phyloP scores from a whole-genome alignment of 2,329 filamentous ascomycete species.

The Aspergillus candidus region DNA sequence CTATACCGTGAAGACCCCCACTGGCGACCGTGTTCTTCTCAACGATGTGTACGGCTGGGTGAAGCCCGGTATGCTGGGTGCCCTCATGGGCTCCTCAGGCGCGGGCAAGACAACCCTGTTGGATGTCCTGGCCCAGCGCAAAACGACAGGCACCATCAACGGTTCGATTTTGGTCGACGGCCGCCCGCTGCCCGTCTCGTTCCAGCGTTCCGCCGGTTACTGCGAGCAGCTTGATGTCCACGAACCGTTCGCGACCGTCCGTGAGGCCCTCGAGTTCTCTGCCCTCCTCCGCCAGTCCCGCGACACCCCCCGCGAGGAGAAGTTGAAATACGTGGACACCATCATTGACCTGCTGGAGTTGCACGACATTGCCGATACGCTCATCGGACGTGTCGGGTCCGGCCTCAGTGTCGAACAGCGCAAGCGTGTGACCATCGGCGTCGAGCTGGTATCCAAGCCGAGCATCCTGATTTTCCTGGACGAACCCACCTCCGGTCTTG shows the following conservation, averaged over 20 bases:
- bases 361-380: constrained; percentile 56
- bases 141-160: constrained; percentile 55
- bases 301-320: constrained; percentile 49
- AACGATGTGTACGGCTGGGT: constrained; percentile 68
- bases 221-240: constrained; percentile 66
- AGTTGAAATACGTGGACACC: constrained; percentile 58
- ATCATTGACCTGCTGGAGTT: constrained; percentile 60
- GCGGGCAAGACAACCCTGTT: constrained; percentile 72
- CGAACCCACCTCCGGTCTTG: constrained; percentile 64
- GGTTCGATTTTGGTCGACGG: constrained; percentile 65
- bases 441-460: constrained; percentile 64
- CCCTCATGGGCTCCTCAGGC: constrained; percentile 70
- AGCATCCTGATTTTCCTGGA: constrained; percentile 63
- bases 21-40: constrained; percentile 51
- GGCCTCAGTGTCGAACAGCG: constrained; percentile 58
- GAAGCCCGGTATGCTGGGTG: constrained; percentile 70
- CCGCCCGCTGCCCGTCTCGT: constrained; percentile 51
- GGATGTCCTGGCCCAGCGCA: constrained; percentile 67
- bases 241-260: constrained; percentile 58
- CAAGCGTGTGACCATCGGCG: constrained; percentile 65
- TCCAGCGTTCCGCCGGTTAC: constrained; percentile 63
- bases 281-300: constrained; percentile 55
- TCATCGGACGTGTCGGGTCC: constrained; percentile 45
- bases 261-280: constrained; percentile 62
- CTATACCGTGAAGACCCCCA: constrained; percentile 60